Evolutionary conservation across 306 rosid species (phyloP), one percentile per base, ranked within the genome.

Genomic region (Rosa lucieae): DNA sequence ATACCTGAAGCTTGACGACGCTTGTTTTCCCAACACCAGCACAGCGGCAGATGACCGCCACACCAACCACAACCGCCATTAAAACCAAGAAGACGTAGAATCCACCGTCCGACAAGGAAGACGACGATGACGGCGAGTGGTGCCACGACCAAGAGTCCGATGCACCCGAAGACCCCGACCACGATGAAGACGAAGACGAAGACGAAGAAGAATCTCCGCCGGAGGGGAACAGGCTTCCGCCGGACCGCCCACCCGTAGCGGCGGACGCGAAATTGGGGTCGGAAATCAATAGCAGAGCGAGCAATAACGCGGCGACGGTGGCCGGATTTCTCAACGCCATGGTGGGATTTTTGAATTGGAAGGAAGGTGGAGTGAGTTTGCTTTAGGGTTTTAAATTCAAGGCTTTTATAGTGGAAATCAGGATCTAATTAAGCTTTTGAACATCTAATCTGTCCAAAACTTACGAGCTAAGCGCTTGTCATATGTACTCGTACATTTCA

Each of bases 161-260:
- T 32, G 35, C 1, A 32, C 35, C 35, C 35, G 35, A 32, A 32
- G 66, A 58, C 0, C 29, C 32, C 14, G 26, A 58, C 65, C 35
- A 32, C 35, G 35, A 32, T 32, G 29, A 29, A 29, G 29, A 29
- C 26, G 35, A 32, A 32, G 35, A 32, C 26, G 35, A 32, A 32
- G 35, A 32, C 0, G 65, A 59, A 0, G 97, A 90, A 8, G 94
- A 89, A 5, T 5, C 37, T 59, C 66, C 15, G 66, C 35, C 32
- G 66, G 66, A 59, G 15, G 37, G 37, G 83, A 94, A 94, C 23
- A 94, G 51, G 58, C 82, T 75, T 13, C 99, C 99, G 42, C 99
- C 99, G 79, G 92, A 81, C 70, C 97, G 47, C 3, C 99, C 99
- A 1, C 97, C 99, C 2, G 97, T 87, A 12, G 99, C 97, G 5